Base-by-base conservation (phyloP, 148 eudicot species). In the Beta vulgaris region DNA sequence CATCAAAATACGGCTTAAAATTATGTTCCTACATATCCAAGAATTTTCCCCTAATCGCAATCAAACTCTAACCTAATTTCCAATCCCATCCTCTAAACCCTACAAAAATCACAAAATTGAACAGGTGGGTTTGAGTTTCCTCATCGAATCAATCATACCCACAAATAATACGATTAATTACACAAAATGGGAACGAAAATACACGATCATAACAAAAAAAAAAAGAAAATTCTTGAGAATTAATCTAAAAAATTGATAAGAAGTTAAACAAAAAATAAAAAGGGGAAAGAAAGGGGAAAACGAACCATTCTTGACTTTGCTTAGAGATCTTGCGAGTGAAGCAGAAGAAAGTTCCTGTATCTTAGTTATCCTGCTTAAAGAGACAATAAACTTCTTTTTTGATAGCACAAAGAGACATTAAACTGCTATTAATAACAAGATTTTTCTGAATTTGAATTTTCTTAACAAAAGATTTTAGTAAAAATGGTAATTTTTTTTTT, bases 241-340 rank as follows among this genome's bases (percentile, higher is more conserved):
- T n/a, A 34, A 32, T 15, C 2, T 11, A 21, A 5, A 44, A 49
- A 8, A 37, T 19, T 12, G 18, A 21, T 2, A 36, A 53, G 8
- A 35, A 35, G 19, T 62, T 51, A 21, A 76, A 15, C 72, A 26
- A 19, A 13, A 31, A 14, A 48, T 18, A 15, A 9, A 44, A 44
- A 3, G 36, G 18, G 0, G 26, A 53, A 23, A 19, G n/a, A n/a
- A n/a, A n/a, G n/a, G n/a, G 29, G 46, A 25, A 34, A 6, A 77
- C 79, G 43, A 40, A 77, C 79, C 79, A 77, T 77, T 59, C 69
- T n/a, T 32, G 63, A 70, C 59, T 18, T 49, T 61, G 62, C 3
- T 53, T 35, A 71, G 54, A 54, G 74, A 70, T 77, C 79, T 76
- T 58, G 37, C 1, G 32, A 60, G 35, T 31, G 65, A 70, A 61